A percentile compares a stretch with the other conserved stretches of the same genome.
Conservation (phyloP, 257 asterid genomes). For the Petunia axillaris region DNA sequence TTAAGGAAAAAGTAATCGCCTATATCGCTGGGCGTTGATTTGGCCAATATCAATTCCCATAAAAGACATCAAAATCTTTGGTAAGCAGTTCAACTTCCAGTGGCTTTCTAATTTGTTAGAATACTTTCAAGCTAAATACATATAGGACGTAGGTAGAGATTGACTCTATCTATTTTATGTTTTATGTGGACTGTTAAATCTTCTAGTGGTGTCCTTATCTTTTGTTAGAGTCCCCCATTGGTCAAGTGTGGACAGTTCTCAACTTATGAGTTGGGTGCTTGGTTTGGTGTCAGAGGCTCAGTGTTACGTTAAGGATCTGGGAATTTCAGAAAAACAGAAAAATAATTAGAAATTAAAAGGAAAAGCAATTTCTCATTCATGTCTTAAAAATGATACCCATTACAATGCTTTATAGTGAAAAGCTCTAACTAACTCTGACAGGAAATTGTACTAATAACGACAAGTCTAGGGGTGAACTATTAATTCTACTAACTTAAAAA, state of each 20-base stretch:
- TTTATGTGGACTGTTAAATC: background rate
- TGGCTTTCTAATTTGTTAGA: background rate
- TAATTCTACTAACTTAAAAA: too few species aligned
- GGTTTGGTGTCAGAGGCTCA: background rate
- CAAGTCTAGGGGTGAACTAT: too few species aligned
- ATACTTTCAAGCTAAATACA: background rate
- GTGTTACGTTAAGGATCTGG: too few species aligned
- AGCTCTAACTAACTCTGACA: too few species aligned
- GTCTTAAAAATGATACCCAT: too few species aligned
- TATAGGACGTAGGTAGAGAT: background rate
- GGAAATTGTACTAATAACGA: too few species aligned
- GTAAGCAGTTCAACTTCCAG: background rate
- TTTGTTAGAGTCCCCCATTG: background rate
- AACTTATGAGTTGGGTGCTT: background rate
- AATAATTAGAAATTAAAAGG: too few species aligned
- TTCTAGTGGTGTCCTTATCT: background rate
- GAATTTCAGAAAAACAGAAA: too few species aligned
- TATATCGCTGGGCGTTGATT: background rate
- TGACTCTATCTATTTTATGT: background rate
- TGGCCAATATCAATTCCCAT: background rate
- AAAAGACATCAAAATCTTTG: background rate
- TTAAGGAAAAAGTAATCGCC: too few species aligned
- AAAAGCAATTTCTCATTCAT: too few species aligned
- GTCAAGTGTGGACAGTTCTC: constrained; percentile 10
- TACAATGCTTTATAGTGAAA: too few species aligned